phyloP scores from a whole-genome alignment of 257 asterid genomes.

The Coffea canephora region DNA sequence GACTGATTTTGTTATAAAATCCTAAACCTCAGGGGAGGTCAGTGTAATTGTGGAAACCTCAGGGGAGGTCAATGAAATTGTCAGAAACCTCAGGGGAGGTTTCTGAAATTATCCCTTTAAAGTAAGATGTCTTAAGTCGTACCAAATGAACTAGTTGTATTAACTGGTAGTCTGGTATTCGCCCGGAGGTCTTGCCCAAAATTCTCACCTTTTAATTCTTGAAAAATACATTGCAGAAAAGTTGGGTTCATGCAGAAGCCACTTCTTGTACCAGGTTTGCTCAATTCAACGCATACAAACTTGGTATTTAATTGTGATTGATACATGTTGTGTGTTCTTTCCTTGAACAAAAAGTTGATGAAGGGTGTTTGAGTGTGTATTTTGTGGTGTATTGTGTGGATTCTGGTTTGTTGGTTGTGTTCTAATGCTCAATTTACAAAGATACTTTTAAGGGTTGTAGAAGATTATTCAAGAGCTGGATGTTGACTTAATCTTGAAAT shows the following conservation, averaged over 20 bases:
- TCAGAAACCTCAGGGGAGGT: too few relatives aligned
- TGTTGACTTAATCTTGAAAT: background rate
- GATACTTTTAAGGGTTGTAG: background rate
- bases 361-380: background rate
- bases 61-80: too few relatives aligned
- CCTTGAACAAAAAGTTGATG: too few relatives aligned
- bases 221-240: background rate
- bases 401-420: background rate
- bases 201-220: background rate
- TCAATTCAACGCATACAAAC: background rate
- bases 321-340: background rate
- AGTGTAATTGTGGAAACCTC: too few relatives aligned
- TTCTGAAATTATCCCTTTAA: too few relatives aligned
- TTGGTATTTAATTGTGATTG: background rate
- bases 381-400: background rate
- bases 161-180: too few relatives aligned
- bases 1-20: too few relatives aligned
- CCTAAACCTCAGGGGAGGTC: too few relatives aligned
- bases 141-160: background rate
- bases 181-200: background rate
- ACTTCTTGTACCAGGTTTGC: constrained; percentile 49
- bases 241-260: constrained; percentile 41
- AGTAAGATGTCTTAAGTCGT: too few relatives aligned
- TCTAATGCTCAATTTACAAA: background rate
- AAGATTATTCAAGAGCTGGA: background rate